phyloP scores from a whole-genome alignment of 768 basidiomycete species.

The Hericium erinaceus region DNA sequence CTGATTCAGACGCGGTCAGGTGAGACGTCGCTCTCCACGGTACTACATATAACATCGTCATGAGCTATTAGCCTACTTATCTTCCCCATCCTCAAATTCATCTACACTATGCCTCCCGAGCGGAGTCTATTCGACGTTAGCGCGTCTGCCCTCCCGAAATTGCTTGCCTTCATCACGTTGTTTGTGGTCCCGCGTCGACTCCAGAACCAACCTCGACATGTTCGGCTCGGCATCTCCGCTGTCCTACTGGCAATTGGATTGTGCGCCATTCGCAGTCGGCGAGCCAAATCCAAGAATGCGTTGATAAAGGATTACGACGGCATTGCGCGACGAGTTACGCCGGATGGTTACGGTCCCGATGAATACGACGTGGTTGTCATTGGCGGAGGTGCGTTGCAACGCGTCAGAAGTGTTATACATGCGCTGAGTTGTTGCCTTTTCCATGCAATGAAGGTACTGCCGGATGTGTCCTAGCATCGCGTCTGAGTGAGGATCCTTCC shows the following conservation, averaged over 20 bases:
- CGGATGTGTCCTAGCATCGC: constrained; percentile 51
- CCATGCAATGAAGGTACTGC: constrained; percentile 36
- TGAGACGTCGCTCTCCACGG: no score
- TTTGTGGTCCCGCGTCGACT: neutral
- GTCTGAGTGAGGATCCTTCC: constrained; percentile 46
- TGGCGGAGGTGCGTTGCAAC: constrained; percentile 24
- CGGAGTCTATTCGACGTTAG: neutral
- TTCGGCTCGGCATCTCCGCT: neutral
- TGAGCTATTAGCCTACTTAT: no score
- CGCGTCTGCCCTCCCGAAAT: neutral
- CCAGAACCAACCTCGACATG: neutral
- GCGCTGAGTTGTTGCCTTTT: neutral
- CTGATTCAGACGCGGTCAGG: no score
- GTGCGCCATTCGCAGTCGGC: neutral
- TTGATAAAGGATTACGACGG: neutral
- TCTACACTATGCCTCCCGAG: neutral
- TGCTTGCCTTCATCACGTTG: neutral
- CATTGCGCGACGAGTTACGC: neutral
- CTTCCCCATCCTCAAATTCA: no score
- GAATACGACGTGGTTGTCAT: constrained; percentile 29
- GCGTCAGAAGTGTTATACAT: neutral
- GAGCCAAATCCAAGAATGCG: neutral
- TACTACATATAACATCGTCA: no score
- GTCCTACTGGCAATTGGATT: neutral
- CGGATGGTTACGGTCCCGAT: constrained; percentile 3